Evolutionary conservation across 2,329 filamentous ascomycete genomes (phyloP).

Genomic region (Monilinia vaccinii-corymbosi): DNA sequence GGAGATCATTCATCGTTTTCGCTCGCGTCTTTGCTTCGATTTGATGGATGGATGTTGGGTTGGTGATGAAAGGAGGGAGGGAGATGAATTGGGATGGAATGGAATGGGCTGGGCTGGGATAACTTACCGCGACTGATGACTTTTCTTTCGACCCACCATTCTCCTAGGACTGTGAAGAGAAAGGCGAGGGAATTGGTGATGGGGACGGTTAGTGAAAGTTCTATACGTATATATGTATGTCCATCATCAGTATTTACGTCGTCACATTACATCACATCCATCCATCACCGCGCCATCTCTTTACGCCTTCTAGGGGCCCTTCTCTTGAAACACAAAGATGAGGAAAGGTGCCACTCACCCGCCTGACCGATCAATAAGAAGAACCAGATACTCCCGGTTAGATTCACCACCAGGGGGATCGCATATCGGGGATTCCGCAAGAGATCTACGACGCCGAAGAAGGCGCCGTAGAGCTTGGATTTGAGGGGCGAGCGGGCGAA

Average conservation of each 20-base stretch:
- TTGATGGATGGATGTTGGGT: neutral
- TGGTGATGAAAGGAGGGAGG: neutral
- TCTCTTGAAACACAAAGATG: neutral
- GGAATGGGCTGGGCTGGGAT: neutral
- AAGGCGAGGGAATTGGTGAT: conserved; percentile 94
- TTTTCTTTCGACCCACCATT: conserved; percentile 92
- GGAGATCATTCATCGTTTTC: neutral
- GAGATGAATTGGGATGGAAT: no score
- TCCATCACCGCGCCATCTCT: neutral
- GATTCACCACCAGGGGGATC: conserved; percentile 73
- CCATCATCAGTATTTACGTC: neutral
- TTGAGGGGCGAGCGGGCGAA: conserved; percentile 52
- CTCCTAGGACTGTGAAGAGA: conserved; percentile 87
- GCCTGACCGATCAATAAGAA: conserved; percentile 89
- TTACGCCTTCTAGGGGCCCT: no score
- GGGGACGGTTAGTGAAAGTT: conserved; percentile 85
- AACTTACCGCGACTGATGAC: conserved; percentile 69
- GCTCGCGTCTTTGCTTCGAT: neutral
- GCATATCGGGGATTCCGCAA: conserved; percentile 76
- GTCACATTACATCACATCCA: neutral
- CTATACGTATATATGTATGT: conserved; percentile 38
- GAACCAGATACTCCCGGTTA: conserved; percentile 95
- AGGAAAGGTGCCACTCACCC: conserved; percentile 44
- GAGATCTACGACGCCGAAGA: conserved; percentile 70
- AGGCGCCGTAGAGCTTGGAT: conserved; percentile 51